Evolutionary conservation across 129 eudicot species (phyloP), one percentile per base, ranked within the genome.

Genomic region (Artemisia tridentata): DNA sequence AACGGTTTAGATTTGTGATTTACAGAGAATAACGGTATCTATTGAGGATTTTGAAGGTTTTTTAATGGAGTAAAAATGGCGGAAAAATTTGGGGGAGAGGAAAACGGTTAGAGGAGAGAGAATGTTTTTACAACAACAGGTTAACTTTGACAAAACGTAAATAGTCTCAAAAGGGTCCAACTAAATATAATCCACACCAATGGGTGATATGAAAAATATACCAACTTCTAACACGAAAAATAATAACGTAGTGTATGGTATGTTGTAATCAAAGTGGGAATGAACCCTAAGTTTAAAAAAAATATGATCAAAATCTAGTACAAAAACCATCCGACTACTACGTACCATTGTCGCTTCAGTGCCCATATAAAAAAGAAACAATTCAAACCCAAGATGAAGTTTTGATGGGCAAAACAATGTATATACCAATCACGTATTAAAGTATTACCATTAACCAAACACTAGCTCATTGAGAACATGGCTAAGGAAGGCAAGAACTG

Each of bases 371-470:
- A 65, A 43, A 65, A 2, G 15, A 31, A 23, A 65, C 31, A 65
- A 43, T 65, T 46, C 34, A 65, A 45, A 65, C 68, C n/a, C 53
- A 65, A 13, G 17, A 65, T 65, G 11, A 65, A 65, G 70, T 65
- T 65, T 65, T 46, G 38, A 65, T 13, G 18, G 54, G 47, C 6
- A 46, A 19, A 65, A 65, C 38, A 43, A 63, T 27, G 61, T n/a
- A 20, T 11, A 17, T 61, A 61, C 66, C 66, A 15, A 29, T 38
- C 10, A 61, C 8, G n/a, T 61, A 14, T 29, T 13, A 61, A 43
- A 61, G 27, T 34, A 61, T 29, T 61, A 25, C 47, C 47, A 61
- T 61, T 29, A n/a, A 27, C 19, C 47, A 61, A 27, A 61, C 66
- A 7, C 46, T 29, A 61, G n/a, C 19, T 0, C 66, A 61, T 7